phyloP scores from a whole-genome alignment of 23 red algal species.

The Gracilaria domingensis region DNA sequence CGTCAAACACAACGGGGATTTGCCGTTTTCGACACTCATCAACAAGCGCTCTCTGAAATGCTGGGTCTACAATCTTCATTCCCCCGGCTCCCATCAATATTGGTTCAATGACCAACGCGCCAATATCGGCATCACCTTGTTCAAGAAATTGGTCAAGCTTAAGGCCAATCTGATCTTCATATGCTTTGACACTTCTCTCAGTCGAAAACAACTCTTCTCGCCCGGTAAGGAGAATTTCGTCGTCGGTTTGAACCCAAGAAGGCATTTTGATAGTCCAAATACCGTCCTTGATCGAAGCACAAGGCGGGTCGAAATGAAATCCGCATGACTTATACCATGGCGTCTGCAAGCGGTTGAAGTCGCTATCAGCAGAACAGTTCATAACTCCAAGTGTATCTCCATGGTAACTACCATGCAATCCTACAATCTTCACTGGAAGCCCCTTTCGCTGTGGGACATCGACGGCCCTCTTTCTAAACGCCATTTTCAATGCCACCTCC shows the following conservation, averaged over 20 bases:
- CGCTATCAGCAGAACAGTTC: conserved; percentile 85
- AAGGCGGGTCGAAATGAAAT: conserved; percentile 81
- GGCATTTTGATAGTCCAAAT: conserved; percentile 77
- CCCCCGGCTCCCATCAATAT: conserved; percentile 95
- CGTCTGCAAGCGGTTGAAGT: conserved; percentile 88
- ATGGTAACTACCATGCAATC: conserved; percentile 90
- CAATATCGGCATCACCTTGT: conserved; percentile 58
- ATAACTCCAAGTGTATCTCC: conserved; percentile 99
- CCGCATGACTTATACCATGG: conserved; percentile 92
- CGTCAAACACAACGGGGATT: conserved; percentile 94
- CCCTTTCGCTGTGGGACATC: conserved; percentile 29
- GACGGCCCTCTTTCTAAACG: conserved; percentile 80
- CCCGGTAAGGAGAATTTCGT: conserved; percentile 24
- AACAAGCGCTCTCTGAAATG: conserved; percentile 82
- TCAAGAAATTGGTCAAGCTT: conserved; percentile 48
- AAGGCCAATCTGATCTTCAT: conserved; percentile 42
- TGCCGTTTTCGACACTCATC: conserved; percentile 72
- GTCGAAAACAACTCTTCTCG: conserved; percentile 36
- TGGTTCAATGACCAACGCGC: conserved; percentile 92
- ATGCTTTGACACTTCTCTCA: conserved; percentile 24
- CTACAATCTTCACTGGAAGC: conserved; percentile 70
- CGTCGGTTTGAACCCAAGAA: conserved; percentile 22
- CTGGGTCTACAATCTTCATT: conserved; percentile 93
- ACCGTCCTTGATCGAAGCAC: conserved; percentile 56
- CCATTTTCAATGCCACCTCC: conserved; percentile 99